Base-by-base conservation (phyloP, 768 basidiomycete species). In the Russula lepida region DNA sequence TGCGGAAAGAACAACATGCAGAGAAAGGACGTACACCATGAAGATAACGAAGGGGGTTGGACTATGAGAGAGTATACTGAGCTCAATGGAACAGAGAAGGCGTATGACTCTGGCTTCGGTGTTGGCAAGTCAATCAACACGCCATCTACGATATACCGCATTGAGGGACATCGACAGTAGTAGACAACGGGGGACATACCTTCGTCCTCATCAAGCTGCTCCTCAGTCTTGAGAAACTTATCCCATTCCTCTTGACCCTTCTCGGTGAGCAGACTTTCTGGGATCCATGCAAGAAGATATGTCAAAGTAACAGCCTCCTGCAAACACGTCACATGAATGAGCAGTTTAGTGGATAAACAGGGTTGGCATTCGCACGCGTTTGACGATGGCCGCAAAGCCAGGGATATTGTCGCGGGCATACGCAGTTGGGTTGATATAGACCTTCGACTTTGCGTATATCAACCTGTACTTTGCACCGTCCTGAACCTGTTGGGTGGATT, bases 371-470 rank as follows among this genome's bases (percentile, higher is more conserved):
- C 86, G 56, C 66, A 92, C 92, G 68, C 88, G 82, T 76, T 93
- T 92, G 21, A 98, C 94, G 59, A 99, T 79, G 17, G 89, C 86
- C 7, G 94, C 85, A 71, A 95, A 98, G 1, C 97, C 97, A 3
- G 92, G 84, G 37, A 98, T 90, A 72, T 98, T 95, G 73, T 98
- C 97, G 68, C 88, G 81, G 2, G 88, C 79, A 71, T 93, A 95
- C 3, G 88, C 84, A 2, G 94, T 95, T 0, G 97, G 97, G 67
- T 98, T 92, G 47, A 99, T 85, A 70, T 95, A 94, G 48, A 98
- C 95, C 72, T 94, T 95, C 44, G 88, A 91, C 71, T 95, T 97
- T 72, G 85, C 88, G 68, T 92, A 97, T 15, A 98, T 71, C 51
- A 98, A 78, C 48, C 89, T 79, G 70, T 84, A 82, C 71, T 82